Conservation (phyloP, 805 yeast genomes). For the Saturnispora diversa region DNA sequence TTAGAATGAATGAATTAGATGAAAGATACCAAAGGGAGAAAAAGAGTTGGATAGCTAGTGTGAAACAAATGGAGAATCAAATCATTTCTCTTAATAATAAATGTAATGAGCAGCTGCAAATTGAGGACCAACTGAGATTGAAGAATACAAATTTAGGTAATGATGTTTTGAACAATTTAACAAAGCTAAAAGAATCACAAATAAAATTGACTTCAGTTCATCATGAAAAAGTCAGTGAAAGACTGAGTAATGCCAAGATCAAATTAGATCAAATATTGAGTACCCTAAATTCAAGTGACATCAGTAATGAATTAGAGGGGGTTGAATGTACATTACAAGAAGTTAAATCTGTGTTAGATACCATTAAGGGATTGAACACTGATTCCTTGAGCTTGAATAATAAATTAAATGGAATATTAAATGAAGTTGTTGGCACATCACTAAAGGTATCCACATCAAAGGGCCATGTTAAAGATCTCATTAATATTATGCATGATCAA, state of each 20-base stretch:
- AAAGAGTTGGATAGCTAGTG: conserved; percentile 17
- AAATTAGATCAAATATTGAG: neutral
- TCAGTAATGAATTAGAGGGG: too few relatives aligned
- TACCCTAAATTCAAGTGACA: too few relatives aligned
- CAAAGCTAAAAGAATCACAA: conserved; percentile 1
- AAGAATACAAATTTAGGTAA: conserved; percentile 4
- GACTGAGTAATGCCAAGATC: neutral
- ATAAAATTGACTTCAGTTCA: neutral
- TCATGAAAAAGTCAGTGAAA: neutral
- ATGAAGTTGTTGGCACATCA: neutral
- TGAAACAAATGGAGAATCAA: conserved; percentile 17
- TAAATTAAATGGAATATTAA: neutral
- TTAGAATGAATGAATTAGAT: conserved; percentile 12
- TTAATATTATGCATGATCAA: neutral
- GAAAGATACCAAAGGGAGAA: conserved; percentile 13
- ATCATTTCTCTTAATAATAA: conserved; percentile 24
- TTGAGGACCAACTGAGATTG: conserved; percentile 12
- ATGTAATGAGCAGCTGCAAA: conserved; percentile 21
- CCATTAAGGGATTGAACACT: neutral
- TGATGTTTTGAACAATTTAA: conserved; percentile 4
- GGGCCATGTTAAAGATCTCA: neutral
- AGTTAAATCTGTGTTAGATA: too few relatives aligned
- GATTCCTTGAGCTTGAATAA: too few relatives aligned
- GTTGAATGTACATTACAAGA: too few relatives aligned
- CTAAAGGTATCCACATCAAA: neutral